Conservation (phyloP, 2,329 filamentous ascomycete genomes). For the Coniochaeta sp. region DNA sequence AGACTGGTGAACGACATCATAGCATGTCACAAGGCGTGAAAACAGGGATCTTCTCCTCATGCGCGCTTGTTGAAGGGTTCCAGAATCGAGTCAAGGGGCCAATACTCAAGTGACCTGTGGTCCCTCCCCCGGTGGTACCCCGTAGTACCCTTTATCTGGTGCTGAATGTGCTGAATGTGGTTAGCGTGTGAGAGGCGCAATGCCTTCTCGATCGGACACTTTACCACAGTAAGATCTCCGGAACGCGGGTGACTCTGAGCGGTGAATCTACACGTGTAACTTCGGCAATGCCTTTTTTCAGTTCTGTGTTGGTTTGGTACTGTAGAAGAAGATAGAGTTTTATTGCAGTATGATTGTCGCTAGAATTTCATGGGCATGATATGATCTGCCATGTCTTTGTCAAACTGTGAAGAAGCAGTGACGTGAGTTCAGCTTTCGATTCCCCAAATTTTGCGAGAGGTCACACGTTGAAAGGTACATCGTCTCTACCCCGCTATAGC, state of each 20-base stretch:
- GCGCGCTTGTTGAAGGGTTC: too few species aligned
- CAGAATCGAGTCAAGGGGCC: constrained; percentile 1
- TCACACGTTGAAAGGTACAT: not conserved
- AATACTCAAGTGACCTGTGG: not conserved
- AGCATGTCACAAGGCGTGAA: not conserved
- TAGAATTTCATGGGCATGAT: too few species aligned
- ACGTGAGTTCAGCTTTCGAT: not conserved
- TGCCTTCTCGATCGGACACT: not conserved
- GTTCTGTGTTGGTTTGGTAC: not conserved
- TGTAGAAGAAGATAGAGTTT: too few species aligned
- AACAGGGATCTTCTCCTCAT: not conserved
- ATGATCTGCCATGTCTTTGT: too few species aligned
- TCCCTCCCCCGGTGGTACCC: not conserved
- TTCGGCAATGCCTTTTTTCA: not conserved
- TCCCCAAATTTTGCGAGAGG: not conserved
- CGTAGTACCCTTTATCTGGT: constrained; percentile 1
- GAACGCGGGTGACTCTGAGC: not conserved
- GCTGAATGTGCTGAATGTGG: too few species aligned
- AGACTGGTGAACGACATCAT: not conserved
- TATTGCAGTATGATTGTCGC: too few species aligned
- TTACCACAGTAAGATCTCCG: too few species aligned
- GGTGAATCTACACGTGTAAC: too few species aligned
- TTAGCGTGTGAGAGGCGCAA: not conserved
- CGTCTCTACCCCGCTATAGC: not conserved
- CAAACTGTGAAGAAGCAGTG: too few species aligned